Base-by-base conservation (phyloP, 352 stramenopile species). In the Phytophthora rubi region DNA sequence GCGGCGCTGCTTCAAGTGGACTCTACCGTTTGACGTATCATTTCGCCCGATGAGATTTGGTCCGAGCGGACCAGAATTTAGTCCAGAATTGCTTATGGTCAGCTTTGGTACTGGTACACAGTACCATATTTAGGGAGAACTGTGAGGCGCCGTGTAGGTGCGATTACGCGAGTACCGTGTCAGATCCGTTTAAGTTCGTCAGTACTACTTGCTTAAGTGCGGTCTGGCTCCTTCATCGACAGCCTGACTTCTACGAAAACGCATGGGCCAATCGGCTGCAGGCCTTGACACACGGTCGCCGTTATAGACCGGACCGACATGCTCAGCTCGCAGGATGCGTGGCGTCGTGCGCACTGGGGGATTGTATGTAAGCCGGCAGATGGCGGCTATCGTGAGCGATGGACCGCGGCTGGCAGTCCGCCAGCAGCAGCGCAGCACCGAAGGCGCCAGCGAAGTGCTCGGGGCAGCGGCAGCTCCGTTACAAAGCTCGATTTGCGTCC, bases 401-500 rank as follows among this genome's bases (percentile, higher is more conserved):
- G 49, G 65, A 68, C 64, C 37, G 48, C 47, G 42, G 42, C 42
- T 48, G 42, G 42, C 42, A 48, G 42, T 48, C 42, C 42, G 42
- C 42, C 42, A 48, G 42, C 42, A 44, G 35, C 35, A 44, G 6
- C 35, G 9, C 35, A 44, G 35, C 35, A 15, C 35, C 35, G n/a
- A 51, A 44, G 37, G 37, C 37, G 37, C 35, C 35, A 12, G 12
- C 4, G 35, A 44, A 44, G 35, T 5, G 35, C 35, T 44, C 35
- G 26, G 23, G 35, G 33, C 33, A 39, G 33, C 33, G 23, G 44
- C 15, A 13, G 23, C 60, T 59, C 63, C 47, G 39, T 70, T 67
- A 66, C 63, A 75, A 52, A 70, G 59, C 48, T 13, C 62, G 39
- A 68, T 72, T 72, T 68, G 56, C 57, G 56, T 70, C 44, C 42